phyloP scores from a whole-genome alignment of 345 rosid species.

The Populus nigra region DNA sequence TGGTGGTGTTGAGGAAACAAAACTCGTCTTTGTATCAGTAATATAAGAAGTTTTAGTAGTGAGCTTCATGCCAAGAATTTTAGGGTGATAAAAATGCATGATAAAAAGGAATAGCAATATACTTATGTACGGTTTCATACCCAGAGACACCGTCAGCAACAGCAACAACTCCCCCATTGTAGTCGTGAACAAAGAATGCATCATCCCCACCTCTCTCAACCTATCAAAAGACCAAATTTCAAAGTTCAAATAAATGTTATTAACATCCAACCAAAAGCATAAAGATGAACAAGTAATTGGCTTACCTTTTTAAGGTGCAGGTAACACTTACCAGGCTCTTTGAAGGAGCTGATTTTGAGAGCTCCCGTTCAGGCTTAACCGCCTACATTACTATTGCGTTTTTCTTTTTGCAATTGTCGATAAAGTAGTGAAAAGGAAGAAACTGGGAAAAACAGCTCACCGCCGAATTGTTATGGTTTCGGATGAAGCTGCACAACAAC shows the following conservation, averaged over 20 bases:
- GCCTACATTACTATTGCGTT: neutral
- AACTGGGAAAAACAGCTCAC: constrained; percentile 23
- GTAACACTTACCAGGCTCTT: too few relatives aligned
- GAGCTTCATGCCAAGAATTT: constrained; percentile 69
- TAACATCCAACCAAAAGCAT: neutral
- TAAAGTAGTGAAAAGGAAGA: neutral
- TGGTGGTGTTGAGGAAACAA: neutral
- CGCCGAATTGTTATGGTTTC: constrained; percentile 44
- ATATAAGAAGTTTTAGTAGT: constrained; percentile 41
- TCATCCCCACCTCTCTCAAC: constrained; percentile 85
- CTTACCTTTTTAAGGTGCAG: neutral
- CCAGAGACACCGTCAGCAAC: constrained; percentile 96
- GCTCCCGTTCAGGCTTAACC: constrained; percentile 41
- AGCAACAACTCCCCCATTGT: constrained; percentile 73
- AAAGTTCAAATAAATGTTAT: neutral
- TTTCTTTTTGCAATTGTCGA: too few relatives aligned
- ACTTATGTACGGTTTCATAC: constrained; percentile 26
- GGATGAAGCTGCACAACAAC: constrained; percentile 37
- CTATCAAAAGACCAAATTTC: constrained; percentile 28
- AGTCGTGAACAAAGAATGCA: constrained; percentile 68
- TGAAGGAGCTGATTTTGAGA: neutral
- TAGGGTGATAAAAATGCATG: constrained; percentile 1
- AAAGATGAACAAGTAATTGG: neutral
- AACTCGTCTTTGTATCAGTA: neutral
- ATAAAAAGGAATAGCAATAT: neutral